Conservation (phyloP, 495 filamentous ascomycete genomes). For the Cercophora scortea region DNA sequence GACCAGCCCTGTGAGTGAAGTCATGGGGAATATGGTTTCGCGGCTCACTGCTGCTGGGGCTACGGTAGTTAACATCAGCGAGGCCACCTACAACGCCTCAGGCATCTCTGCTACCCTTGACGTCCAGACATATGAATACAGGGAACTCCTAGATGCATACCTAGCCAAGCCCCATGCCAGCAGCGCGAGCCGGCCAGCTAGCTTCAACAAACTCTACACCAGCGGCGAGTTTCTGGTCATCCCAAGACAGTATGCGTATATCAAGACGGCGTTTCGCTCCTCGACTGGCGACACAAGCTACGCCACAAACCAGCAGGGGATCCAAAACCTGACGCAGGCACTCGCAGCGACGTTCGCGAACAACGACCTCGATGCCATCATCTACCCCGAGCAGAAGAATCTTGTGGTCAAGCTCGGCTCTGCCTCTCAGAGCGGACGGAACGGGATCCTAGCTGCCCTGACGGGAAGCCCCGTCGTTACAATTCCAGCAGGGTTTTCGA, state of each 20-base stretch:
- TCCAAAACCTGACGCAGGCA: conserved; percentile 37
- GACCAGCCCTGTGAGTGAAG: conserved; percentile 44
- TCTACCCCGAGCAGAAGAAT: conserved; percentile 61
- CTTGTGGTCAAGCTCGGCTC: conserved; percentile 51
- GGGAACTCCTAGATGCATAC: conserved; percentile 40
- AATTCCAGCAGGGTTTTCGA: conserved; percentile 42
- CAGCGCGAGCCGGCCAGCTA: conserved; percentile 22
- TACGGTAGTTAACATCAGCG: conserved; percentile 39
- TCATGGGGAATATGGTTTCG: conserved; percentile 29
- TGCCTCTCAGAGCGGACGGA: conserved; percentile 48
- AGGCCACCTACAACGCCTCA: conserved; percentile 42
- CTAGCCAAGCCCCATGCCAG: conserved; percentile 28
- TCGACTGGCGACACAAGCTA: conserved; percentile 42
- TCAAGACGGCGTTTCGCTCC: conserved; percentile 40
- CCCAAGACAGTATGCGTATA: conserved; percentile 46
- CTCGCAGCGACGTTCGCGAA: conserved; percentile 39
- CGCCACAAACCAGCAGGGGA: conserved; percentile 27
- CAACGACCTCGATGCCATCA: conserved; percentile 46
- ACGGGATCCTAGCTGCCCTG: conserved; percentile 58
- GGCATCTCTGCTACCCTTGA: conserved; percentile 39
- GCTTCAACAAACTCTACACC: conserved; percentile 36
- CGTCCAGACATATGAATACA: conserved; percentile 52
- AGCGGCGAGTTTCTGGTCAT: conserved; percentile 44
- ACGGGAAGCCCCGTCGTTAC: conserved; percentile 57
- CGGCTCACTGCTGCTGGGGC: conserved; percentile 27